phyloP scores from a whole-genome alignment of 2,329 filamentous ascomycete genomes.

The Chaetomiaceae sp. region DNA sequence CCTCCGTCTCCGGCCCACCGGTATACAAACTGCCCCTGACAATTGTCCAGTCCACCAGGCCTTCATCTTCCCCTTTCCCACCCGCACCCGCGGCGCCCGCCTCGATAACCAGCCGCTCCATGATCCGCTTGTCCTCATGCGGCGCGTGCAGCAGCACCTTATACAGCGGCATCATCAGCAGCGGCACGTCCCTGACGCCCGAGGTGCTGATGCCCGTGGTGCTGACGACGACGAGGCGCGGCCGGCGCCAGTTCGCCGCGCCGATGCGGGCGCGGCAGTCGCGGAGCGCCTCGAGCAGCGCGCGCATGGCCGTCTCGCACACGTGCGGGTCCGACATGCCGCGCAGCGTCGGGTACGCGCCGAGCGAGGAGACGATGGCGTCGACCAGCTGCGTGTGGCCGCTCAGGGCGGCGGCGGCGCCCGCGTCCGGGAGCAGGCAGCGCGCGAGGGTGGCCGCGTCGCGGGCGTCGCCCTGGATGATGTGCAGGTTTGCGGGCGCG shows the following conservation, averaged over 20 bases:
- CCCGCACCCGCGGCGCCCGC: constrained; percentile 18
- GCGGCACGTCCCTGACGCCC: constrained; percentile 35
- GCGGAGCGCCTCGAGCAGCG: constrained; percentile 37
- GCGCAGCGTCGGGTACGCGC: constrained; percentile 32
- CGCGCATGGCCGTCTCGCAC: constrained; percentile 39
- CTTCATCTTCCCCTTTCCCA: too few species aligned
- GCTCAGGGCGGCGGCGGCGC: constrained; percentile 27
- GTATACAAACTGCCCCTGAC: constrained; percentile 30
- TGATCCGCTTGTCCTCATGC: constrained; percentile 39
- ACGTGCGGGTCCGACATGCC: constrained; percentile 41
- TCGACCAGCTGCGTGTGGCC: too few species aligned
- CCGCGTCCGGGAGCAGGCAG: constrained; percentile 29
- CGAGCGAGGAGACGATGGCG: constrained; percentile 43
- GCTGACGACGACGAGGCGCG: constrained; percentile 35
- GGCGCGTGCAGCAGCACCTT: constrained; percentile 32
- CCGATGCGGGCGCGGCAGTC: constrained; percentile 24
- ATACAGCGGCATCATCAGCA: constrained; percentile 37
- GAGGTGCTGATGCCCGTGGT: constrained; percentile 37
- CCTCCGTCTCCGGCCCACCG: constrained; percentile 23
- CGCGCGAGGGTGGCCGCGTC: constrained; percentile 33
- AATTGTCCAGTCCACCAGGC: constrained; percentile 26
- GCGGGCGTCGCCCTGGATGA: constrained; percentile 44
- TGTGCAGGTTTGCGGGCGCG: constrained; percentile 32
- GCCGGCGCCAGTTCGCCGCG: constrained; percentile 23
- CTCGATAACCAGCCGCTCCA: constrained; percentile 35